These are phyloP conservation scores for Umbellularia californica DNA, from an alignment of 164 flowering plant species.

Conservation along the genomic window DNA sequence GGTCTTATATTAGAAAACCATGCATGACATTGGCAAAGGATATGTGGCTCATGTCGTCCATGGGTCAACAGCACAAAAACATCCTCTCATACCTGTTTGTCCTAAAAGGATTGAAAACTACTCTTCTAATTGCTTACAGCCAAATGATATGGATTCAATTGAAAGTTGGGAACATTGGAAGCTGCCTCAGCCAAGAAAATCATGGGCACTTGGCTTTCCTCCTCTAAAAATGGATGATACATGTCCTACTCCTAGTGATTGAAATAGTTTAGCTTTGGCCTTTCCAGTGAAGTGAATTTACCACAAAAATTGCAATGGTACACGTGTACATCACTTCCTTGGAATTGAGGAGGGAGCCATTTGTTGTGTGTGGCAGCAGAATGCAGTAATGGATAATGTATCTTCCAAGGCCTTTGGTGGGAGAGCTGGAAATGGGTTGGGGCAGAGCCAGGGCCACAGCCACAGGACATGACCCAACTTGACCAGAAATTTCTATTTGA, in stretches of 20 bases:
- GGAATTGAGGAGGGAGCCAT: background rate
- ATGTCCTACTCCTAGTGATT: background rate
- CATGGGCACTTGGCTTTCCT: background rate
- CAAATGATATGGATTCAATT: background rate
- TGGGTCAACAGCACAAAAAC: background rate
- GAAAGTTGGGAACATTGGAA: background rate
- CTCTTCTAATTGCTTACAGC: background rate
- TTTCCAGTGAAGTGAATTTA: background rate
- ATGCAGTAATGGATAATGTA: no score
- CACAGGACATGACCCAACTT: no score
- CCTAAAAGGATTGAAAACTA: background rate
- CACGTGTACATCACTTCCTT: constrained; percentile 3
- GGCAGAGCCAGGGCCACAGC: no score
- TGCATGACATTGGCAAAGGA: background rate
- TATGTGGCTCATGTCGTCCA: no score
- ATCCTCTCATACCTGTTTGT: background rate
- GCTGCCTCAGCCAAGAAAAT: background rate
- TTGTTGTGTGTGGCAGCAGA: background rate
- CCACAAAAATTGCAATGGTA: background rate
- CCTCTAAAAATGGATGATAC: background rate
- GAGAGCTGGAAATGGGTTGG: no score
- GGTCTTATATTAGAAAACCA: background rate
- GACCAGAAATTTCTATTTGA: no score
- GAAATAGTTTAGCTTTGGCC: background rate
- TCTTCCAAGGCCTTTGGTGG: no score